phyloP scores from a whole-genome alignment of 495 filamentous ascomycete genomes.

The Aspergillus baeticus region DNA sequence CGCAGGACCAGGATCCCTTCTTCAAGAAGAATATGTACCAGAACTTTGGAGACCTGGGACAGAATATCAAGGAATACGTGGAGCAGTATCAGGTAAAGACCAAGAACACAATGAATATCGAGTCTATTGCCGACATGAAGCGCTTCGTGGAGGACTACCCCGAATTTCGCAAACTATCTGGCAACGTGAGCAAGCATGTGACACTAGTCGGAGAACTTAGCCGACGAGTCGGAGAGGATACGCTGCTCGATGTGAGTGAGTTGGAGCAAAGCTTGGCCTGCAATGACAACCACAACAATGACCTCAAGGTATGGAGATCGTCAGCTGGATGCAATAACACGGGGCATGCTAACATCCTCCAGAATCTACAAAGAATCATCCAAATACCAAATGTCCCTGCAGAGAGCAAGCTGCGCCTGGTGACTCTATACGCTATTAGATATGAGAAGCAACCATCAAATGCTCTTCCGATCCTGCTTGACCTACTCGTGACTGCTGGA shows the following conservation, averaged over 20 bases:
- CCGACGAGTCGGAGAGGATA: constrained; percentile 78
- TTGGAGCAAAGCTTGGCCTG: constrained; percentile 95
- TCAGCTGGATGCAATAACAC: too few species aligned
- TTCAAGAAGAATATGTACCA: constrained; percentile 99
- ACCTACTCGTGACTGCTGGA: constrained; percentile 76
- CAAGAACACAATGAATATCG: constrained; percentile 88
- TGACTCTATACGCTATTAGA: constrained; percentile 88
- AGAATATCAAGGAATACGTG: constrained; percentile 98
- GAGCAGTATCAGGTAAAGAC: constrained; percentile 96
- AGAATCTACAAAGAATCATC: constrained; percentile 85
- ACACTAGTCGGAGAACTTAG: constrained; percentile 93
- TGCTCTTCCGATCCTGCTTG: constrained; percentile 75
- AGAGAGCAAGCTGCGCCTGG: constrained; percentile 80
- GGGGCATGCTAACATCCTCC: background rate
- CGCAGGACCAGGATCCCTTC: constrained; percentile 97
- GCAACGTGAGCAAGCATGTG: constrained; percentile 98
- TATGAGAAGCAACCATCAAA: constrained; percentile 84
- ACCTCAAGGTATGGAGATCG: constrained; percentile 70
- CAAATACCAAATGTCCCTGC: constrained; percentile 68
- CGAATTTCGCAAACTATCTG: constrained; percentile 93
- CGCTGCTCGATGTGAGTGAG: constrained; percentile 89
- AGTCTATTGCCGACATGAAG: constrained; percentile 98
- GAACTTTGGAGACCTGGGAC: constrained; percentile 95
- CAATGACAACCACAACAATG: constrained; percentile 86
- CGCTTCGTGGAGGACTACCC: constrained; percentile 98